Evolutionary conservation across 2,329 filamentous ascomycete species (phyloP).

Genomic region (Cercospora zeae-maydis): DNA sequence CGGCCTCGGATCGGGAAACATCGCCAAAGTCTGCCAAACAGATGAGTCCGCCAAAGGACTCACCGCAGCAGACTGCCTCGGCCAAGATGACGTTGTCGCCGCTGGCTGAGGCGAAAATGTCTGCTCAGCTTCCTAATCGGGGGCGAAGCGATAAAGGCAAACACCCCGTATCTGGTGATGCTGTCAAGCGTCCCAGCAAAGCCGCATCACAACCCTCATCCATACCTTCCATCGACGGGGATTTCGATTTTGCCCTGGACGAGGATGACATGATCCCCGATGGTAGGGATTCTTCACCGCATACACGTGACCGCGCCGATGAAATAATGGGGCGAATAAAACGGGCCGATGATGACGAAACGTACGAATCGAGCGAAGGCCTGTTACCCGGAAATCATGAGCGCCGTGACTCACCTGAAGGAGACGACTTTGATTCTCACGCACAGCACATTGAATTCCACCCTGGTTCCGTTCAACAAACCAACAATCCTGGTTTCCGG

Average conservation of each 20-base stretch:
- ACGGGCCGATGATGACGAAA: slow-evolving; percentile 16
- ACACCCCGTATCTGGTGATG: neutral
- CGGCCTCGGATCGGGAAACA: slow-evolving; percentile 6
- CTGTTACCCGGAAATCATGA: slow-evolving; percentile 14
- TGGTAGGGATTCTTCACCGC: neutral
- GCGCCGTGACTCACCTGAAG: slow-evolving; percentile 18
- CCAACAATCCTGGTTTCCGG: slow-evolving; percentile 36
- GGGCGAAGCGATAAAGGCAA: neutral
- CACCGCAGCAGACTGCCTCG: slow-evolving; percentile 7
- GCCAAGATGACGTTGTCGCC: slow-evolving; percentile 2
- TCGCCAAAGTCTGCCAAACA: neutral
- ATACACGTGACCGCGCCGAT: slow-evolving; percentile 11
- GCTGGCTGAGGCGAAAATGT: slow-evolving; percentile 7
- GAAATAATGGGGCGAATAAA: slow-evolving; percentile 21
- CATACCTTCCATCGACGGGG: slow-evolving; percentile 29
- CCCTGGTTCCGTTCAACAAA: slow-evolving; percentile 31
- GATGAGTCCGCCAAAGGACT: slow-evolving; percentile 1
- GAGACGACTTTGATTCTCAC: slow-evolving; percentile 17
- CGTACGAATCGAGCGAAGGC: slow-evolving; percentile 24
- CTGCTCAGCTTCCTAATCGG: slow-evolving; percentile 3
- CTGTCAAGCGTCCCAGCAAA: neutral
- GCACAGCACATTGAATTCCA: slow-evolving; percentile 27
- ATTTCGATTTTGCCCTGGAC: slow-evolving; percentile 32
- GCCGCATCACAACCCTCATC: neutral
- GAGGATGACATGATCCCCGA: slow-evolving; percentile 20